phyloP scores from a whole-genome alignment of 116 monocot species.

The Dioscorea cayenensis region DNA sequence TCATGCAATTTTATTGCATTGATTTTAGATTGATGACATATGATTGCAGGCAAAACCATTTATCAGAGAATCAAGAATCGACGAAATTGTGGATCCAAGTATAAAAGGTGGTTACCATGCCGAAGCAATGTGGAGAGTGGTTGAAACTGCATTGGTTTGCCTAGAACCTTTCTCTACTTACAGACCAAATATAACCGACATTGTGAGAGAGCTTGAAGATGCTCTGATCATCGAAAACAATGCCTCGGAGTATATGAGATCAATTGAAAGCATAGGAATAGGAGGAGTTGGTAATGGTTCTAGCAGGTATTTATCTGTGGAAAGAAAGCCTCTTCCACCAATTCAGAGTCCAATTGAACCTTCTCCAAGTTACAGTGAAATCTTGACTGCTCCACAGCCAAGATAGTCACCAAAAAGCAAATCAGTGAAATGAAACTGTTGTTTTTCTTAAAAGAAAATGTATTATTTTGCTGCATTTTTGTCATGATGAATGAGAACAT shows the following conservation, averaged over 20 bases:
- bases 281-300: constrained; percentile 17
- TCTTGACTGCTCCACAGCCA: constrained; percentile 28
- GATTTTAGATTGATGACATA: neutral
- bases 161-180: constrained; percentile 40
- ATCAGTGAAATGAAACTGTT: too few relatives aligned
- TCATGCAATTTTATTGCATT: too few relatives aligned
- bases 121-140: constrained; percentile 62
- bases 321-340: constrained; percentile 16
- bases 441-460: too few relatives aligned
- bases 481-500: too few relatives aligned
- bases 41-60: constrained; percentile 43
- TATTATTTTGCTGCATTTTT: too few relatives aligned
- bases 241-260: constrained; percentile 68
- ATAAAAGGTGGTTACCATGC: constrained; percentile 47
- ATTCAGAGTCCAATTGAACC: constrained; percentile 18
- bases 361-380: constrained; percentile 13
- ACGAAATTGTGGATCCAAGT: constrained; percentile 57
- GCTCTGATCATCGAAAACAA: constrained; percentile 67
- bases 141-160: constrained; percentile 41
- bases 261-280: constrained; percentile 41
- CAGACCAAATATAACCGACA: constrained; percentile 44
- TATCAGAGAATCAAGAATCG: constrained; percentile 48
- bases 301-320: constrained; percentile 29
- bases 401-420: constrained; percentile 11
- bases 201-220: constrained; percentile 63